Base-by-base conservation (phyloP, 2,329 filamentous ascomycete genomes). In the Nothomitra cinnamomea region DNA sequence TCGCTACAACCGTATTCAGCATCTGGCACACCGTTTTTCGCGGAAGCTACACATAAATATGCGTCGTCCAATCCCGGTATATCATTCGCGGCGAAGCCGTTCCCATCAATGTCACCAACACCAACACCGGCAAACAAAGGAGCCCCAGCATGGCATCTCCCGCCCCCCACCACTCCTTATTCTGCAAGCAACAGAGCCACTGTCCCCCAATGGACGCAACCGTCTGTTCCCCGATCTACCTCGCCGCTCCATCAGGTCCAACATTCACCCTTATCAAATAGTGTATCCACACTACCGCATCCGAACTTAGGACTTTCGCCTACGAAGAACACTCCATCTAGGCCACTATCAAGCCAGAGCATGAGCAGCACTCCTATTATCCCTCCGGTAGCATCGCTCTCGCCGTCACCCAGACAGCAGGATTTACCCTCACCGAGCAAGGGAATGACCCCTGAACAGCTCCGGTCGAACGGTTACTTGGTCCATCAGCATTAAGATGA, bases 81-180 rank as follows among this genome's bases (percentile, higher is more conserved):
- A 10, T 24, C 45, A 7, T 48, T 48, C 5, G 10, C 22, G 28
- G 13, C 22, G 43, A 49, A 49, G 45, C 15, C 45, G 24, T 35
- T 32, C 17, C 24, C 45, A 35, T n/a, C 25, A 15, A 49, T 49
- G 15, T 49, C 45, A n/a, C 45, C 45, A 19, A 49, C 45, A 49
- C 45, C 45, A 19, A 49, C 45, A 49, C 45, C 25, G 12, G 45
- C 22, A 24, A 35, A 49, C 45, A 49, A 49, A 49, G 45, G 25
- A 55, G 66, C 62, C 70, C 74, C 54, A 61, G 75, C 64, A 65
- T 74, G 54, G 65, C 76, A 61, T 61, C 70, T 63, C 66, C 76
- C 60, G 62, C 66, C 64, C 6, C 62, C 53, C 53, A 61, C 61
- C 22, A 58, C 57, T 32, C 63, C 63, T 21, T 63, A 59, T 6